Evolutionary conservation across 1,139 yeast genomes (phyloP), one percentile per base, ranked within the genome.

Genomic region (Maudiozyma humilis): DNA sequence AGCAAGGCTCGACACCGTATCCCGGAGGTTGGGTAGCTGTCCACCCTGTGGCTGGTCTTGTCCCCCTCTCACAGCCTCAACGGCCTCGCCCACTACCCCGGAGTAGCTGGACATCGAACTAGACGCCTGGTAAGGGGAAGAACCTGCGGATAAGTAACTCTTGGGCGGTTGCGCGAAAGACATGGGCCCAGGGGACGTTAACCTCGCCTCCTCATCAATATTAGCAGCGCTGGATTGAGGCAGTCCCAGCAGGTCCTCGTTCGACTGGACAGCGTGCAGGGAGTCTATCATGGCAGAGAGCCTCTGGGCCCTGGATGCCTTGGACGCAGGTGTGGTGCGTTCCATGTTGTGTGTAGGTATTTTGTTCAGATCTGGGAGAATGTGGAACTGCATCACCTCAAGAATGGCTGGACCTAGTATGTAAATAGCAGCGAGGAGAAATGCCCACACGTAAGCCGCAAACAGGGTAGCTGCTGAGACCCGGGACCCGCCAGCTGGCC

Each of bases 1-100:
- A 19, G 36, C 25, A n/a, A 31, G 15, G 23, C 14, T 25, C 4
- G 42, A 25, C 6, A 25, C 17, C n/a, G 42, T 33, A 14, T 19
- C 31, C 18, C 20, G 27, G n/a, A 31, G 13, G 12, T 37, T 29
- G 27, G 17, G 6, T 12, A 33, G 27, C 13, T 17, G 33, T 13
- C 18, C 33, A 23, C 6, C 10, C 27, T 19, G 42, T 6, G 18
- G 39, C 38, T 34, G 48, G 35, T 45, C 46, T 19, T 48, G 43
- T 3, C 65, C 68, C 4, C 69, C 63, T 40, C 63, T 68, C 25
- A 65, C 63, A 2, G 69, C 66, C 4, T 69, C 65, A 32, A 68
- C 67, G 5, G 66, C 73, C 44, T 70, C 67, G 16, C 71, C 73
- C n/a, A 71, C 66, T 15, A 69, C 59, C 4, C 73, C 74, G 0